Evolutionary conservation across 805 yeast genomes (phyloP).

Genomic region (Ogataea thermomethanolica): DNA sequence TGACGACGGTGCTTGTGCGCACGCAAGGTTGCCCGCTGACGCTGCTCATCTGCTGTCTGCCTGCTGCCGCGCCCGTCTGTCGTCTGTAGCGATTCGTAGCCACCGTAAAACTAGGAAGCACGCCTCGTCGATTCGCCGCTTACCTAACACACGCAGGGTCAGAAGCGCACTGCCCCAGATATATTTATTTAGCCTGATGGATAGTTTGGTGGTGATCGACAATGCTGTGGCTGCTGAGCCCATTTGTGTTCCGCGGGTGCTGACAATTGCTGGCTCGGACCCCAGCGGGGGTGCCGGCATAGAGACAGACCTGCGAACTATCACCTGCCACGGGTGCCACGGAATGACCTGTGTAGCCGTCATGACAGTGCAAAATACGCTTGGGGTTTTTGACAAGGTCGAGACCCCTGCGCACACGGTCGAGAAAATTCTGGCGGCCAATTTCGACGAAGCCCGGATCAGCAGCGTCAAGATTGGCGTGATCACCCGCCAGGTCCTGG

Average conservation of each 20-base stretch:
- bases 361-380: constrained; percentile 75
- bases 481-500: constrained; percentile 55
- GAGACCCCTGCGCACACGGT: constrained; percentile 44
- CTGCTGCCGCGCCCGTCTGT: no score
- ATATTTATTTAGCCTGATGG: no score
- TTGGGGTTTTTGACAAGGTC: constrained; percentile 39
- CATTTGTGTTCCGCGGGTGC: constrained; percentile 32
- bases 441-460: constrained; percentile 31
- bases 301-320: constrained; percentile 82
- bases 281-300: constrained; percentile 90
- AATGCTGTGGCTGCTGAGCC: background rate
- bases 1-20: background rate
- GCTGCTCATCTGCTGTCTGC: background rate
- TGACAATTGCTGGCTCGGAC: constrained; percentile 72
- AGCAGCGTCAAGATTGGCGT: constrained; percentile 79
- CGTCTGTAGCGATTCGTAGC: no score
- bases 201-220: background rate
- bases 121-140: no score
- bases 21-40: background rate
- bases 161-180: no score
- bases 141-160: no score
- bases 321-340: constrained; percentile 69
- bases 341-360: constrained; percentile 78
- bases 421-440: constrained; percentile 43
- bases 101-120: no score